Evolutionary conservation across 2,329 filamentous ascomycete species (phyloP).

Genomic region (Incumbomyces lentus): DNA sequence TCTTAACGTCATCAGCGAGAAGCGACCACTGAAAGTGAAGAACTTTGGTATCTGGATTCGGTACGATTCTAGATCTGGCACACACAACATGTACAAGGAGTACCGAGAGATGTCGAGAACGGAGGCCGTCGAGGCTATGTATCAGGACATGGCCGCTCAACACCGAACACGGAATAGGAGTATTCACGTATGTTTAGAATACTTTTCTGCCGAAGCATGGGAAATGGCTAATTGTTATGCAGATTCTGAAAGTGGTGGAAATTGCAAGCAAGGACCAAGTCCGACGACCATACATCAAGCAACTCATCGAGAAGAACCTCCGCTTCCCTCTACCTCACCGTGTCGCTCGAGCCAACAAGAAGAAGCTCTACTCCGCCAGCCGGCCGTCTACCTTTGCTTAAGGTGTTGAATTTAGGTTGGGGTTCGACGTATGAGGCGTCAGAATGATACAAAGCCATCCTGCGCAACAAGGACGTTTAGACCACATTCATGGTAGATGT

Average conservation of each 20-base stretch:
- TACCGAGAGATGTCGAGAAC: conserved; percentile 97
- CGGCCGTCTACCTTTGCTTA: conserved; percentile 98
- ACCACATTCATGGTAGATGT: no score
- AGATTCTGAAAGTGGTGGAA: conserved; percentile 98
- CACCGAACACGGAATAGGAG: conserved; percentile 97
- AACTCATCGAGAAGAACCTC: conserved; percentile 88
- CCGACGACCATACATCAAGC: conserved; percentile 99
- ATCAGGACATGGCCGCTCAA: conserved; percentile 99
- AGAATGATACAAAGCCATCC: no score
- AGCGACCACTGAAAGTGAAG: conserved; percentile 99
- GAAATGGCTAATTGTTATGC: conserved; percentile 17
- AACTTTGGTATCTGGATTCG: conserved; percentile 99
- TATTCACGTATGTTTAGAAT: conserved; percentile 75
- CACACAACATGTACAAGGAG: conserved; percentile 99
- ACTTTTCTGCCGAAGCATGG: conserved; percentile 21
- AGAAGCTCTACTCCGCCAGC: conserved; percentile 85
- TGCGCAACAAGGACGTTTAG: no score
- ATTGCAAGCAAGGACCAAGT: conserved; percentile 88
- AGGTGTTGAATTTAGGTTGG: not conserved
- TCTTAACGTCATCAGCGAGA: conserved; percentile 96
- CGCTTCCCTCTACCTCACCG: conserved; percentile 99
- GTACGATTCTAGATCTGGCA: conserved; percentile 98
- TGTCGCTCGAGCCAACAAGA: conserved; percentile 57
- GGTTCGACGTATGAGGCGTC: no score
- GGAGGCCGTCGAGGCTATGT: conserved; percentile 90